Conservation (phyloP, 2,329 filamentous ascomycete genomes). For the Alternaria hordeiaustralica region DNA sequence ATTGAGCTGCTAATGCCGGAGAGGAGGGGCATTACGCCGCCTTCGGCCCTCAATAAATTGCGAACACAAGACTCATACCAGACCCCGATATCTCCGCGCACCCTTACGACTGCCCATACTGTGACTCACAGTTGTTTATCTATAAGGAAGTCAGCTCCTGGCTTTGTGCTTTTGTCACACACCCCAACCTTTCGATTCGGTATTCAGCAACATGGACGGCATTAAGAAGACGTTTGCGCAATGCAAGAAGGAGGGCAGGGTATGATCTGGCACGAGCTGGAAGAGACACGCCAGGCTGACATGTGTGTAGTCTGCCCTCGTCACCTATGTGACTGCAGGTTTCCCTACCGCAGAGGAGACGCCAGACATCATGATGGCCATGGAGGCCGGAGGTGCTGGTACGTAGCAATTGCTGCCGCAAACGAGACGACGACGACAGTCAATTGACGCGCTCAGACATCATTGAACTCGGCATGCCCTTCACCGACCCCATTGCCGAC, state of each 20-base stretch:
- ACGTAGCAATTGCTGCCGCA: slow-evolving; percentile 36
- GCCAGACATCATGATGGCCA: slow-evolving; percentile 80
- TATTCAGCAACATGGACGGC: slow-evolving; percentile 49
- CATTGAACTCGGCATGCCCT: slow-evolving; percentile 94
- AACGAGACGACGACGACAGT: background rate
- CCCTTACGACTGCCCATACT: slow-evolving; percentile 5
- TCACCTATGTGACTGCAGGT: slow-evolving; percentile 95
- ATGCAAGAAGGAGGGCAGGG: slow-evolving; percentile 58
- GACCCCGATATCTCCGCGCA: slow-evolving; percentile 6
- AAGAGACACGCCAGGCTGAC: slow-evolving; percentile 11
- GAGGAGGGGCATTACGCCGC: slow-evolving; percentile 18
- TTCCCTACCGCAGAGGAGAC: slow-evolving; percentile 85
- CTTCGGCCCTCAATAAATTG: slow-evolving; percentile 31
- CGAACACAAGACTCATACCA: slow-evolving; percentile 25
- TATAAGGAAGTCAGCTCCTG: slow-evolving; percentile 11
- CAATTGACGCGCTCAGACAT: slow-evolving; percentile 66
- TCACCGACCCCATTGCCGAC: slow-evolving; percentile 97
- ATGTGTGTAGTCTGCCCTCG: slow-evolving; percentile 72
- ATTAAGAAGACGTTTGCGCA: slow-evolving; percentile 59
- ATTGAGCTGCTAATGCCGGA: slow-evolving; percentile 1
- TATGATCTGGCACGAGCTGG: slow-evolving; percentile 21
- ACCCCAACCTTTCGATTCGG: background rate
- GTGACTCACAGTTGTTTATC: slow-evolving; percentile 22
- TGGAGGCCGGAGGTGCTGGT: slow-evolving; percentile 94
- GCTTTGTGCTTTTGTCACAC: background rate